Evolutionary conservation across 495 filamentous ascomycete genomes (phyloP).

Genomic region (Parachaetomium inaequale): DNA sequence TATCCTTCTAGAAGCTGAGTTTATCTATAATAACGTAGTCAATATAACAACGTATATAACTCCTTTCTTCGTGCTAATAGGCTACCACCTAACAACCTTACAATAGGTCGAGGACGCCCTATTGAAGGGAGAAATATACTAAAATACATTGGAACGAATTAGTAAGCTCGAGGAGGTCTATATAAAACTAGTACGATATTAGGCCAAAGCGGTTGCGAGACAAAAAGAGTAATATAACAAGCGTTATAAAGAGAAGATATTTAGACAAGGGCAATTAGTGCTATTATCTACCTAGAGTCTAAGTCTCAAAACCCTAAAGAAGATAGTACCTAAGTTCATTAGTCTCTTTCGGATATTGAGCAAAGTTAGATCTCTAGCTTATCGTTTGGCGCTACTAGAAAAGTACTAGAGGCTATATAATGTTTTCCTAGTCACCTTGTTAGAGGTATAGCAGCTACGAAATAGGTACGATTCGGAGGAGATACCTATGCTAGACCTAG

Average conservation of each 20-base stretch:
- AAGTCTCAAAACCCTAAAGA: not conserved
- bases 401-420: not conserved
- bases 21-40: too few relatives aligned
- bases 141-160: too few relatives aligned
- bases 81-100: not conserved
- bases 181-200: not conserved
- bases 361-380: not conserved
- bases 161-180: not conserved
- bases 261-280: not conserved
- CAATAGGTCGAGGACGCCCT: not conserved
- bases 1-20: too few relatives aligned
- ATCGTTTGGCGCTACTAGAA: not conserved
- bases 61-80: too few relatives aligned
- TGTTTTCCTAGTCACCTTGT: not conserved
- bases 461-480: not conserved
- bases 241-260: not conserved
- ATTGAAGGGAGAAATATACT: not conserved
- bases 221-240: not conserved
- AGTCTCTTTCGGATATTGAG: not conserved
- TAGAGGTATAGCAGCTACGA: not conserved
- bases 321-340: not conserved
- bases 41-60: too few relatives aligned
- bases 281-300: too few relatives aligned
- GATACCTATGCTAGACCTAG: not conserved
- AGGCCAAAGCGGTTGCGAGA: not conserved